Evolutionary conservation across 2,329 filamentous ascomycete species (phyloP), one percentile per base, ranked within the genome.

Genomic region (Conoideocrella luteorostrata): DNA sequence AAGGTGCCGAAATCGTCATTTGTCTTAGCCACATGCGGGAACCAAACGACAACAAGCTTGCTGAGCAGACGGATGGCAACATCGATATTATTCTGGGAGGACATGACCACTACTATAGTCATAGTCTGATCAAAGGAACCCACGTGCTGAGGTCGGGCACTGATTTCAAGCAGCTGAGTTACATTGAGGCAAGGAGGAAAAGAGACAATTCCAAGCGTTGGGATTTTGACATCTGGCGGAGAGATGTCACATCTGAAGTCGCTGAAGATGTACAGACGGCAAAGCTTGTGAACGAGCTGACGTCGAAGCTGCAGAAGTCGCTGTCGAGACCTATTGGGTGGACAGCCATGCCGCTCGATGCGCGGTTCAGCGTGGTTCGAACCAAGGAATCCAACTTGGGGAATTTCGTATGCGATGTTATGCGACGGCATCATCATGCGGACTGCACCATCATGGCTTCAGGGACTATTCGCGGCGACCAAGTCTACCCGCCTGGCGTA

Each of bases 91-190:
- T 96, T 35, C 74, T 95, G 0, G 88, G 89, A 39, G 89, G 89
- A 0, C 89, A 95, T 57, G 90, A 95, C 55, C 90, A 96, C 60
- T 93, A 84, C 64, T 95, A 95, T 59, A 75, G 75, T 13, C 88
- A 95, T 64, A 77, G 74, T 43, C 58, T 89, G 44, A 75, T 93
- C 61, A 89, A 90, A 48, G 84, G 83, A 7, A 86, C 80, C 0
- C 89, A 95, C 56, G 78, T 95, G 3, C 69, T 96, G n/a, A 79
- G 90, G 2, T 94, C 87, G 0, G 89, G 90, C 1, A 88, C 83
- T 15, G 90, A 96, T 61, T 96, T 95, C 67, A 94, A 93, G 65
- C 86, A 96, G 60, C 70, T 95, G 26, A 93, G 86, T 58, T 95
- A 95, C 58, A 76, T 96, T 41, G 87, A 95, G 61, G 85, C 80